phyloP scores from a whole-genome alignment of 108 stramenopile species.

The Skeletonema potamos region DNA sequence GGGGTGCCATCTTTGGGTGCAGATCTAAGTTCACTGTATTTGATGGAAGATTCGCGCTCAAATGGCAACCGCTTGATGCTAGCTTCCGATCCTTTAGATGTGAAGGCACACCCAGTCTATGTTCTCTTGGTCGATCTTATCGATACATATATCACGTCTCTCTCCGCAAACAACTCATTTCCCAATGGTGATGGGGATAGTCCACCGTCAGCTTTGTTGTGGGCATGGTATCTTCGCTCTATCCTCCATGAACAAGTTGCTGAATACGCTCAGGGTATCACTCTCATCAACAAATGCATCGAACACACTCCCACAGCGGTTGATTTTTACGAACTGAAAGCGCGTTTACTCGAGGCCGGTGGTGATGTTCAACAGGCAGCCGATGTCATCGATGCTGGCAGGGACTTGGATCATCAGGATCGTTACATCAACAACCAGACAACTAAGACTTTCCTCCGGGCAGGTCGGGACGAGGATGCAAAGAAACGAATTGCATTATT shows the following conservation, averaged over 20 bases:
- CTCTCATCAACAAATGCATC: constrained; percentile 83
- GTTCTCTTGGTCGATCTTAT: constrained; percentile 60
- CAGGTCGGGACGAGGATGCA: constrained; percentile 83
- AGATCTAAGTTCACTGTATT: constrained; percentile 79
- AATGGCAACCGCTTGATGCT: constrained; percentile 20
- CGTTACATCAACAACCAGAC: constrained; percentile 98
- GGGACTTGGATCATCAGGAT: constrained; percentile 94
- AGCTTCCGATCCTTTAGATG: constrained; percentile 75
- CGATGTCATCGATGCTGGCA: constrained; percentile 80
- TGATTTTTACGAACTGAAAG: constrained; percentile 90
- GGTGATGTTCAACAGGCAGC: constrained; percentile 89
- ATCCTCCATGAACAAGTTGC: constrained; percentile 83
- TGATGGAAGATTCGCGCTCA: constrained; percentile 25
- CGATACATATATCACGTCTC: constrained; percentile 62
- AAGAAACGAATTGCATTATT: constrained; percentile 81
- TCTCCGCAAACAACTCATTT: constrained; percentile 49
- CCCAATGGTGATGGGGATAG: constrained; percentile 55
- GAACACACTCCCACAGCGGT: constrained; percentile 91
- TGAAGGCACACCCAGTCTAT: constrained; percentile 61
- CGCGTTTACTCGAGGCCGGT: constrained; percentile 79
- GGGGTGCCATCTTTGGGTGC: constrained; percentile 89
- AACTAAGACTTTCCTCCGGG: constrained; percentile 93
- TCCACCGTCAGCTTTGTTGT: constrained; percentile 72
- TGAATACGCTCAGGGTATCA: constrained; percentile 72
- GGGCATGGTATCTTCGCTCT: constrained; percentile 86